Evolutionary conservation across 2,329 filamentous ascomycete species (phyloP), one percentile per base, ranked within the genome.

Genomic region (Zymoseptoria ardabiliae): DNA sequence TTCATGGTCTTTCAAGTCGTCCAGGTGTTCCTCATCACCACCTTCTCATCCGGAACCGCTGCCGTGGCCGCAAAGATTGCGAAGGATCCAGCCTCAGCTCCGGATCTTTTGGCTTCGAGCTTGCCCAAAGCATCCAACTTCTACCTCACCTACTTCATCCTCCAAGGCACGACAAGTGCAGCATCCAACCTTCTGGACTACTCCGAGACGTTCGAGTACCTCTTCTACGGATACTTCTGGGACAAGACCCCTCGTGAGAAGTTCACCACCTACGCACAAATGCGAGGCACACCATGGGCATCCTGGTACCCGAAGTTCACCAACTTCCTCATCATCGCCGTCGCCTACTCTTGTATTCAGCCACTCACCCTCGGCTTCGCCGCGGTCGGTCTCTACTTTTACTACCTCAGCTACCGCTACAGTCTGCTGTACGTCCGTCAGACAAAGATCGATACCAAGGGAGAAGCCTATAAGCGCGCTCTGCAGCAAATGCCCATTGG

Each of bases 401-500:
- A 78, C 61, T 80, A 79, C 67, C 61, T 79, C 50, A 77, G 74
- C 55, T 80, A 77, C 68, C 74, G 77, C 19, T 80, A 81, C 71
- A 79, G 78, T 60, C 72, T 79, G 63, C 73, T 80, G 10, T 81
- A 78, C 65, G 76, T 78, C 11, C 54, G 65, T 23, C 77, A 77
- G 66, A 76, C 76, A 60, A 76, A 76, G 58, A 72, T 78, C 56
- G 78, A 81, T 61, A 80, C 78, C 25, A 75, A 76, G 62, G 78
- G 78, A 49, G 73, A 73, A 17, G 73, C 74, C 2, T 80, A 80
- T 65, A 73, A 75, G 56, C 75, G 76, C 23, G 78, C 78, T 4
- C 62, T 81, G 23, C 74, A 77, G 58, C 78, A 80, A 54, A 72
- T 80, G 41, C 74, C 76, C 9, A 76, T 74, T 3, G 78, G 78